Conservation (phyloP, 2,329 filamentous ascomycete species). For the Trichoderma polysporum region DNA sequence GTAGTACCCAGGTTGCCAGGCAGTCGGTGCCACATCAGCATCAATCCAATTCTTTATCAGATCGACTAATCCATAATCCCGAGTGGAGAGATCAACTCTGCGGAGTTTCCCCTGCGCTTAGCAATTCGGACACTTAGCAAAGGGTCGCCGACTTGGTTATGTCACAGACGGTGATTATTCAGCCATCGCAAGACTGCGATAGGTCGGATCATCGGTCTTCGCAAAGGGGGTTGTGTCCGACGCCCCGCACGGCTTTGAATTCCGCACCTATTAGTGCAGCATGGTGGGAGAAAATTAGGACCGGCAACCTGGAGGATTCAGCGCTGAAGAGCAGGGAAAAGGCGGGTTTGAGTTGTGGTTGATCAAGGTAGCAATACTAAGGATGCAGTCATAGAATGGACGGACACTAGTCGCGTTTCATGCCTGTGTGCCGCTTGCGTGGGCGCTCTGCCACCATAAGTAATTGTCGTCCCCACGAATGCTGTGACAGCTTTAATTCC, state of each 20-base stretch:
- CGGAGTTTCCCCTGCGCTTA: slow-evolving; percentile 8
- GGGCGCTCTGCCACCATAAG: not conserved
- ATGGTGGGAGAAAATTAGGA: not conserved
- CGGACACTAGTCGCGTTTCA: slow-evolving; percentile 8
- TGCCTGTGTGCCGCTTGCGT: not conserved
- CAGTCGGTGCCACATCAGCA: not conserved
- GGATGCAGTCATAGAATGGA: not conserved
- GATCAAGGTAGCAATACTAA: not conserved
- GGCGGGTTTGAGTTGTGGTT: not conserved
- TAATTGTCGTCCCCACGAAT: not conserved
- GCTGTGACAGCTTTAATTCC: not conserved
- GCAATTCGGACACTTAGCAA: not conserved
- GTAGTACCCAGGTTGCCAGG: too few relatives aligned
- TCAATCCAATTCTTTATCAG: not conserved
- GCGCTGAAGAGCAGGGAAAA: not conserved
- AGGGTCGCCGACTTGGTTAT: slow-evolving; percentile 5
- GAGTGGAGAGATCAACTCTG: not conserved
- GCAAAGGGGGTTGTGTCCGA: slow-evolving; percentile 6
- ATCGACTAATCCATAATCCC: not conserved
- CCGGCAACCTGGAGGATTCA: not conserved
- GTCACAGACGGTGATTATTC: slow-evolving; percentile 13
- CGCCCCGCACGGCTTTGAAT: slow-evolving; percentile 9
- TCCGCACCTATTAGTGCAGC: slow-evolving; percentile 6
- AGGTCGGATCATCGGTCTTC: slow-evolving; percentile 16
- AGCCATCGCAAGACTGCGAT: not conserved